A percentile compares a stretch with the other conserved stretches of the same genome.
These are phyloP conservation scores for Ophiocordyceps camponoti-rufipedis DNA, from an alignment of 2,329 filamentous ascomycete genomes.

Conservation along the genomic window DNA sequence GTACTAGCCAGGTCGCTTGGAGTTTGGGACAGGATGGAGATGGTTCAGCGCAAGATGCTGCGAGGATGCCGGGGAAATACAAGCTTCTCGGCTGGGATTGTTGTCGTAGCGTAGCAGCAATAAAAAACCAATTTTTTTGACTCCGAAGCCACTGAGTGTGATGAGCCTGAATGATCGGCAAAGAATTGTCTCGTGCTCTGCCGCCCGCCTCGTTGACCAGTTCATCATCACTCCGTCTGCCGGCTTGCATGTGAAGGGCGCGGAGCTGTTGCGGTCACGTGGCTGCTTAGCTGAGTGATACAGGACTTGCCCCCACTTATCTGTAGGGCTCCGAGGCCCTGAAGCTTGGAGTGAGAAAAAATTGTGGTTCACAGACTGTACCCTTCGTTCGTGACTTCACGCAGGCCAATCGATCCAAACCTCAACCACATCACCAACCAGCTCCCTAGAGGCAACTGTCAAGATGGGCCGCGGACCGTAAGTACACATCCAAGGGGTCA, in stretches of 20 bases:
- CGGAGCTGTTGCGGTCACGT: not conserved
- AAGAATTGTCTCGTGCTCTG: too few species aligned
- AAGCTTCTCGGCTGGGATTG: too few species aligned
- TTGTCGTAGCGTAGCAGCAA: too few species aligned
- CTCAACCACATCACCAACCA: not conserved
- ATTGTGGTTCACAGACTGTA: conserved; percentile 8
- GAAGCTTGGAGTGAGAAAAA: conserved; percentile 9
- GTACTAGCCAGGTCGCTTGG: not conserved
- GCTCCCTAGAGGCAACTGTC: conserved; percentile 16
- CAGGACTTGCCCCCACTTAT: too few species aligned
- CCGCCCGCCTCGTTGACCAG: too few species aligned
- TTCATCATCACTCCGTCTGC: too few species aligned
- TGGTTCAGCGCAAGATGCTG: too few species aligned
- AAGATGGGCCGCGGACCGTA: conserved; percentile 50
- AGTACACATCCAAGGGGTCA: conserved; percentile 12
- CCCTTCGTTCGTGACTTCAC: too few species aligned
- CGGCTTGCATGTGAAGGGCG: not conserved
- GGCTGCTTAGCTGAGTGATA: conserved; percentile 2
- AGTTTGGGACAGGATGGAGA: not conserved
- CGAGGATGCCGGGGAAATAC: too few species aligned
- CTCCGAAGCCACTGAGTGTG: too few species aligned
- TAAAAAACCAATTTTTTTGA: too few species aligned
- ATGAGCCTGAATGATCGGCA: too few species aligned
- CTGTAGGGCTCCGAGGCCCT: conserved; percentile 18
- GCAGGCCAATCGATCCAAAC: not conserved